phyloP scores from a whole-genome alignment of 345 rosid genomes.

The Eucalyptus paniculata region DNA sequence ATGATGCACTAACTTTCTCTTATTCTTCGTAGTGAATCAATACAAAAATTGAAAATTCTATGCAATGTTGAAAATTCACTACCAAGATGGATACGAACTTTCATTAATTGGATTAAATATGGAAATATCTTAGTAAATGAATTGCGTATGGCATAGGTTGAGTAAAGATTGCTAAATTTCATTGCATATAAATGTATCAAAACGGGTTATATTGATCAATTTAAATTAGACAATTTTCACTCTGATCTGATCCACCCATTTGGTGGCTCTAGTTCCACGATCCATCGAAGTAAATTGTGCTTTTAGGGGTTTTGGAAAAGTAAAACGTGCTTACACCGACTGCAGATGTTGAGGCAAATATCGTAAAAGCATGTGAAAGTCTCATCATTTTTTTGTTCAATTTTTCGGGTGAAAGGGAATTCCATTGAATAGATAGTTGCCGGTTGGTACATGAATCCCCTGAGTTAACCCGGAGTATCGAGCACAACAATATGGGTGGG shows the following conservation, averaged over 20 bases:
- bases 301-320: not conserved
- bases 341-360: not conserved
- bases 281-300: not conserved
- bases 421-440: not conserved
- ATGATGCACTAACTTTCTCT: not conserved
- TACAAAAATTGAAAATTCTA: not conserved
- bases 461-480: not conserved
- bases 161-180: not conserved
- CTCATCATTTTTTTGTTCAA: not conserved
- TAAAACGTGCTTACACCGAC: not conserved
- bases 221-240: not conserved
- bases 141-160: fast-evolving
- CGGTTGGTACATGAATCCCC: not conserved
- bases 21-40: not conserved
- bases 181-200: not conserved
- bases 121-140: not conserved
- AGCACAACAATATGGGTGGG: not conserved
- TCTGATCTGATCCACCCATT: fast-evolving
- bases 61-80: not conserved
- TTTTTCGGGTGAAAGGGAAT: not conserved
- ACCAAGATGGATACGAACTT: not conserved
- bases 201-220: not conserved
- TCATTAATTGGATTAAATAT: not conserved
- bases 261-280: not conserved
- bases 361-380: not conserved